phyloP scores from a whole-genome alignment of 805 yeast species.

The Sugiyamaella valdiviana region DNA sequence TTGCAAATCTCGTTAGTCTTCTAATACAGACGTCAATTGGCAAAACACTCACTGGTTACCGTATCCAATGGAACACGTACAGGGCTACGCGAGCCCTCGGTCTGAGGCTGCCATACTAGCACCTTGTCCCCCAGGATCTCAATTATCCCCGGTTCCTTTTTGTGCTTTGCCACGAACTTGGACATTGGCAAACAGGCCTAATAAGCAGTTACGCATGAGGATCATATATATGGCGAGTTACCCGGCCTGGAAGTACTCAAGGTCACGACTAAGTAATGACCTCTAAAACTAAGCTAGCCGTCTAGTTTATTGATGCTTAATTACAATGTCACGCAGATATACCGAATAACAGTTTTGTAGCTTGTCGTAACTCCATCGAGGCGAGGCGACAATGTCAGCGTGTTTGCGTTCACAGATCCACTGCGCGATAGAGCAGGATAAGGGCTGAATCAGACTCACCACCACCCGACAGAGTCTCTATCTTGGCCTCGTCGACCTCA shows the following conservation, averaged over 20 bases:
- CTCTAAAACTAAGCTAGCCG: no score
- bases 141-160: constrained; percentile 13
- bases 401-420: constrained; percentile 25
- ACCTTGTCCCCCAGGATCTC: constrained; percentile 4
- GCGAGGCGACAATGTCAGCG: no score
- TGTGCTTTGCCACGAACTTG: constrained; percentile 8
- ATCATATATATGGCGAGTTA: background rate
- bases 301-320: no score
- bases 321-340: no score
- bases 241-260: no score
- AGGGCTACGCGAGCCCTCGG: background rate
- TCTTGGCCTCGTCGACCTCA: constrained; percentile 68
- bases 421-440: constrained; percentile 76
- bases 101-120: constrained; percentile 8
- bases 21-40: background rate
- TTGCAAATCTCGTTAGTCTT: constrained; percentile 38
- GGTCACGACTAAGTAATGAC: no score
- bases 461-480: constrained; percentile 89
- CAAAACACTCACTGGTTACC: constrained; percentile 2
- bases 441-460: constrained; percentile 96
- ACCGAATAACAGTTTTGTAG: no score
- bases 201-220: no score
- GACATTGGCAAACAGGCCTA: no score
- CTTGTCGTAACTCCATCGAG: no score
- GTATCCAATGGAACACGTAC: constrained; percentile 1